phyloP scores from a whole-genome alignment of 305 asterid genomes.

The Ajuga reptans region DNA sequence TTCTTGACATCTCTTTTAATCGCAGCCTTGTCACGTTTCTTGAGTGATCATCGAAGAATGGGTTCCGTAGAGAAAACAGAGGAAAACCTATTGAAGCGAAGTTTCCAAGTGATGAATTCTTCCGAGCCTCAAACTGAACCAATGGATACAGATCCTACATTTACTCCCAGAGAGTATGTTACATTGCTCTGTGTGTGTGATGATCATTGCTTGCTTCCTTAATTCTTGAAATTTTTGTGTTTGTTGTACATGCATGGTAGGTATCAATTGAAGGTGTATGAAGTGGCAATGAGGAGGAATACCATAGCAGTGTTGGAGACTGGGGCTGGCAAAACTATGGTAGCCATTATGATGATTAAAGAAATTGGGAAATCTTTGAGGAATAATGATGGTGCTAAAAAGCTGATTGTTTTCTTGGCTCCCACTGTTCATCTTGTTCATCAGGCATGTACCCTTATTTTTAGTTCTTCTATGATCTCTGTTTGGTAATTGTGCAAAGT shows the following conservation, averaged over 20 bases:
- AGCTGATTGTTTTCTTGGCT: conserved; percentile 58
- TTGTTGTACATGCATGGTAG: conserved; percentile 29
- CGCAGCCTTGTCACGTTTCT: not conserved
- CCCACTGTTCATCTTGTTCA: conserved; percentile 80
- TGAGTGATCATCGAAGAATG: conserved; percentile 35
- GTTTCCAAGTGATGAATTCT: conserved; percentile 31
- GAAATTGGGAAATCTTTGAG: conserved; percentile 52
- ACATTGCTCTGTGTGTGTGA: not conserved
- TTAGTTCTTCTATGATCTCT: not conserved
- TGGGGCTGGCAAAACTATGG: conserved; percentile 51
- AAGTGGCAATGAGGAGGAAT: conserved; percentile 70
- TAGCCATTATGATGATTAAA: conserved; percentile 62
- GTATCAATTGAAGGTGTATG: conserved; percentile 51
- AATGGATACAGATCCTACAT: conserved; percentile 36
- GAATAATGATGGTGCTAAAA: conserved; percentile 37
- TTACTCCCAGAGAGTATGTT: conserved; percentile 49
- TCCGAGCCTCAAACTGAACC: conserved; percentile 24
- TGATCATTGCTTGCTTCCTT: not conserved
- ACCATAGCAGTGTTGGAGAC: conserved; percentile 60
- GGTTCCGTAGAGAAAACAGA: conserved; percentile 24
- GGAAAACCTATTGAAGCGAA: conserved; percentile 44
- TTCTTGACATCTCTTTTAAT: too few species aligned
- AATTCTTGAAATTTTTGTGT: conserved; percentile 9
- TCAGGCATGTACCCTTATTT: conserved; percentile 38
- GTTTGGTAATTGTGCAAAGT: not conserved